Base-by-base conservation (phyloP, 129 eudicot species). In the Dittrichia graveolens region DNA sequence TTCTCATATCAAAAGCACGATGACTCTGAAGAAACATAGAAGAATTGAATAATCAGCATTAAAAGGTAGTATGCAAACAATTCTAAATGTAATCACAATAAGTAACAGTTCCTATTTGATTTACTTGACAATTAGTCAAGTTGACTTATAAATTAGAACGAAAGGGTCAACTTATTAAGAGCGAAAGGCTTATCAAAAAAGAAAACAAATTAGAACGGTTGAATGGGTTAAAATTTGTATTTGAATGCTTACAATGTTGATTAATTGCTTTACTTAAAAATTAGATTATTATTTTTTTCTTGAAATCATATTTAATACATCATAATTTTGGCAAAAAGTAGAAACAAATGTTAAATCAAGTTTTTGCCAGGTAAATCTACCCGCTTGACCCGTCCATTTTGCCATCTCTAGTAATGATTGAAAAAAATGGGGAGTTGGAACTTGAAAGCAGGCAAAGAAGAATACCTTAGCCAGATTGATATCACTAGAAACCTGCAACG, bases 401-500 rank as follows among this genome's bases (percentile, higher is more conserved):
- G 41, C 39, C 14, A 63, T 3, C 65, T 9, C 48, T 42, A 10
- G 46, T 38, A 5, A n/a, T 3, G 12, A n/a, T 3, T 5, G 3
- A n/a, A 5, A 65, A 19, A 75, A 41, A 8, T 11, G 11, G 37
- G 34, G 50, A 39, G 42, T 24, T 24, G 11, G 43, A 61, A 34
- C 41, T 34, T 39, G 31, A 16, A 13, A 3, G n/a, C 44, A 64
- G 62, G 9, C 40, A 48, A 61, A 66, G 54, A 49, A 46, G 45
- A 53, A n/a, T 84, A 88, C 96, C 97, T 83, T 92, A n/a, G 14
- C 12, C 7, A 83, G 64, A 57, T 65, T 81, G 75, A 69, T 80
- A 49, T 77, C 46, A 66, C 39, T 66, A 35, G 80, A 41, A 50
- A 62, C 83, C 96, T 92, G 91, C 80, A 85, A 67, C 67, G 74